A percentile compares a stretch with the other conserved stretches of the same genome.
These are phyloP conservation scores for Leccinum laetum DNA, from an alignment of 1,284 basidiomycete genomes.

Conservation along the genomic window DNA sequence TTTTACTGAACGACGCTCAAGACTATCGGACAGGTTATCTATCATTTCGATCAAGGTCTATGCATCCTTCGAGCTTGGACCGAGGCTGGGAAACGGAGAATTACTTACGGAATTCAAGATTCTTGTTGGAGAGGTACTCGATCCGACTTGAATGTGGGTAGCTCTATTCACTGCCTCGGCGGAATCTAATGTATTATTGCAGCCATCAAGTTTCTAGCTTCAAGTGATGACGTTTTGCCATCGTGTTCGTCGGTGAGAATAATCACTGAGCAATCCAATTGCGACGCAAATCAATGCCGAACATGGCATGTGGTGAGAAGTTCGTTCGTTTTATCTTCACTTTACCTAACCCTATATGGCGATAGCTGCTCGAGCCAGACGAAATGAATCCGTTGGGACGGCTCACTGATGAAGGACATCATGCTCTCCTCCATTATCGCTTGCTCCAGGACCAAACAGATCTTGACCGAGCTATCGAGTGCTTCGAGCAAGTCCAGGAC, in stretches of 20 bases:
- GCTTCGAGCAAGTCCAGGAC: not conserved
- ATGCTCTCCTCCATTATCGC: not conserved
- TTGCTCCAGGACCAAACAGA: not conserved
- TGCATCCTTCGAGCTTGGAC: not conserved
- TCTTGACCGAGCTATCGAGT: not conserved
- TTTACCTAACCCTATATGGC: not conserved
- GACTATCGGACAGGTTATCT: not conserved
- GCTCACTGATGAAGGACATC: not conserved
- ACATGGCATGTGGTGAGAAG: not conserved
- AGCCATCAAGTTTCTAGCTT: not conserved
- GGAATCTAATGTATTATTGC: not conserved
- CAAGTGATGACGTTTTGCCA: not conserved
- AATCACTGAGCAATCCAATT: not conserved
- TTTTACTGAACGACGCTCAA: not conserved
- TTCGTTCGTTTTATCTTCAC: not conserved
- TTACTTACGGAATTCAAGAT: not conserved
- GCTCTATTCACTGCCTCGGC: not conserved
- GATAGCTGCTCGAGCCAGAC: not conserved
- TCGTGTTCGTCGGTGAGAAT: not conserved
- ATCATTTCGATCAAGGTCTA: not conserved
- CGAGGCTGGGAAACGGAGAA: not conserved
- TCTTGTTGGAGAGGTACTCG: not conserved
- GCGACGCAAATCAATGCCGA: not conserved
- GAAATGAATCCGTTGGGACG: not conserved
- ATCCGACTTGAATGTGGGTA: not conserved